phyloP scores from a whole-genome alignment of 2,329 filamentous ascomycete species.

The Colletotrichum siamense region DNA sequence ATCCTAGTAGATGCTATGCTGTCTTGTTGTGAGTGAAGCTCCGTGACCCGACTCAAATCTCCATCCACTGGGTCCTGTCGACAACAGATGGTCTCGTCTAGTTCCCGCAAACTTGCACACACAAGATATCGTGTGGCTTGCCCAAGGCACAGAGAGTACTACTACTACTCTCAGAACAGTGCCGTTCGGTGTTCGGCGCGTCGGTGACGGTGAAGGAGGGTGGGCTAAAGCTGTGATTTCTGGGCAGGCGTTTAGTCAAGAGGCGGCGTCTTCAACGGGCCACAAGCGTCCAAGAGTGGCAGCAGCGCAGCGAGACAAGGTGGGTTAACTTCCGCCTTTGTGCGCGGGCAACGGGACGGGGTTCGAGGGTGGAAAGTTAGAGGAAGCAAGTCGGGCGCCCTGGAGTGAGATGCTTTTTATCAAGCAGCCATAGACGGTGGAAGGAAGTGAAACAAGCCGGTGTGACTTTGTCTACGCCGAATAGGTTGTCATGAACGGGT shows the following conservation, averaged over 20 bases:
- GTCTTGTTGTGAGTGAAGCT: conserved; percentile 3
- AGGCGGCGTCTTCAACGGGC: not conserved
- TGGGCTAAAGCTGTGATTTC: not conserved
- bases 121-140: not conserved
- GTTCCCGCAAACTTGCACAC: not conserved
- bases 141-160: not conserved
- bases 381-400: not conserved
- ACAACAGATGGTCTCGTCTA: not conserved
- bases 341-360: not conserved
- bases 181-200: not conserved
- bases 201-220: not conserved
- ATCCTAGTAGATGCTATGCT: conserved; percentile 27
- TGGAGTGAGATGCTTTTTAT: conserved; percentile 17
- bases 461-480: conserved; percentile 32
- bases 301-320: conserved; percentile 11
- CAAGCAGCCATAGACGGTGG: conserved; percentile 15
- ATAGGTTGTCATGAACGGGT: conserved; percentile 23
- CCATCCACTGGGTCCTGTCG: conserved; percentile 9
- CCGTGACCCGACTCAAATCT: not conserved
- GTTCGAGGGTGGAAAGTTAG: not conserved
- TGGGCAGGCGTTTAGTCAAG: not conserved
- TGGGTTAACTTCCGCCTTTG: not conserved
- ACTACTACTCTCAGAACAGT: not conserved
- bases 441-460: conserved; percentile 39
- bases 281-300: not conserved